Evolutionary conservation across 768 basidiomycete species (phyloP).

Genomic region (Hypsizygus marmoreus): DNA sequence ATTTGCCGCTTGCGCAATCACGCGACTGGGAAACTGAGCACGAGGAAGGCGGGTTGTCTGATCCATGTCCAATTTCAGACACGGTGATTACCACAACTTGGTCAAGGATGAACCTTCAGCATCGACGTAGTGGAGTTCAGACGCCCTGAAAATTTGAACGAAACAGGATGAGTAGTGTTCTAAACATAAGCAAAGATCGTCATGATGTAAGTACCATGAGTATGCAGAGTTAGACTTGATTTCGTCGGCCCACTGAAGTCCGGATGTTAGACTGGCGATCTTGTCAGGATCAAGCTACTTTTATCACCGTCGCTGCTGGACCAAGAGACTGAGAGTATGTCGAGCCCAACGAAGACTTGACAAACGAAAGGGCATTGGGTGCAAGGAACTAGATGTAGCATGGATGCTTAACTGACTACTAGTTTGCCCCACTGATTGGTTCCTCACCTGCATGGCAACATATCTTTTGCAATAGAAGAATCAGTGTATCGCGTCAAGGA

Average conservation of each 20-base stretch:
- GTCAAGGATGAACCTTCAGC: conserved; percentile 39
- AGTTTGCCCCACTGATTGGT: too few species aligned
- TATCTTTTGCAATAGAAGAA: conserved; percentile 26
- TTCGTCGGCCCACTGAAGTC: conserved; percentile 50
- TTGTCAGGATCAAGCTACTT: not conserved
- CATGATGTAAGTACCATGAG: conserved; percentile 31
- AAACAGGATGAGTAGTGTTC: too few species aligned
- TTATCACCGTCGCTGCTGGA: conserved; percentile 46
- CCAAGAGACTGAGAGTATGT: conserved; percentile 48
- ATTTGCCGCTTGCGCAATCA: conserved; percentile 42
- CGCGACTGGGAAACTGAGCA: conserved; percentile 51
- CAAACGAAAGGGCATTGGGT: conserved; percentile 48
- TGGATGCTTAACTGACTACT: too few species aligned
- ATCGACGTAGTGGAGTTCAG: conserved; percentile 50
- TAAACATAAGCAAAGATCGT: not conserved
- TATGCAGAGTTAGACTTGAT: conserved; percentile 41
- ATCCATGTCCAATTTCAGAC: not conserved
- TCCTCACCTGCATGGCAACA: conserved; percentile 41
- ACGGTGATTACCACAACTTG: not conserved
- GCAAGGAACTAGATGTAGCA: conserved; percentile 43
- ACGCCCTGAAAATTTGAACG: conserved; percentile 34
- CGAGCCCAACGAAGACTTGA: conserved; percentile 44
- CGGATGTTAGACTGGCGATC: not conserved
- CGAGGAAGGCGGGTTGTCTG: conserved; percentile 44
- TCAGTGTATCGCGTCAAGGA: not conserved